Percentiles rank a stretch among this genome's conserved stretches.
Evolutionary conservation across 2,329 filamentous ascomycete genomes (phyloP).

Genomic region (Sporothrix humicola): DNA sequence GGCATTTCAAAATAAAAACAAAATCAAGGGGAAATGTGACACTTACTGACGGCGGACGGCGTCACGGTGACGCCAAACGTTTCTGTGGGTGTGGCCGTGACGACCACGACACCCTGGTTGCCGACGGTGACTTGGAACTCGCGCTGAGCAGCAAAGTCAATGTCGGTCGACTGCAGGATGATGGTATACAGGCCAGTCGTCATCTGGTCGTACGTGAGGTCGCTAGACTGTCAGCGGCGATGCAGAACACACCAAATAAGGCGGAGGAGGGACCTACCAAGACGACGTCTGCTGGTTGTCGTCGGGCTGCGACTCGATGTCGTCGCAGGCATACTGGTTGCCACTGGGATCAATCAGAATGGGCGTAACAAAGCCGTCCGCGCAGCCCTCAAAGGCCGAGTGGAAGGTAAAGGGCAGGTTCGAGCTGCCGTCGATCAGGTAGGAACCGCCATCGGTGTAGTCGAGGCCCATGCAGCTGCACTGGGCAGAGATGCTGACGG

Average conservation of each 20-base stretch:
- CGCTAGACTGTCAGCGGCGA: not conserved
- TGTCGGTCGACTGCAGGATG: constrained; percentile 40
- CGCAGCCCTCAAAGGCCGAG: constrained; percentile 39
- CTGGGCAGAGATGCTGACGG: constrained; percentile 4
- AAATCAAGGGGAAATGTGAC: not conserved
- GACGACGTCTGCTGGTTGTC: constrained; percentile 31
- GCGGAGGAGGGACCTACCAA: too few species aligned
- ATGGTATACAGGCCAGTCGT: constrained; percentile 37
- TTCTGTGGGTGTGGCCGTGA: constrained; percentile 38
- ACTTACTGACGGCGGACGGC: constrained; percentile 33
- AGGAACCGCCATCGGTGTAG: constrained; percentile 41
- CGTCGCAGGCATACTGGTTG: constrained; percentile 37
- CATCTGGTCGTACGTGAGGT: constrained; percentile 30
- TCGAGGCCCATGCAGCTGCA: constrained; percentile 40
- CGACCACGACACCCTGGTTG: constrained; percentile 35
- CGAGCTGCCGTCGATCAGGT: constrained; percentile 39
- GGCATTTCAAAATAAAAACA: not conserved
- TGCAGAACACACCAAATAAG: not conserved
- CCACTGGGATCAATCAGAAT: constrained; percentile 38
- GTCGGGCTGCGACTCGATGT: constrained; percentile 35
- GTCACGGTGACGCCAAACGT: constrained; percentile 38
- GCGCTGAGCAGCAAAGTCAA: constrained; percentile 39
- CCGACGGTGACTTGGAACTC: constrained; percentile 38
- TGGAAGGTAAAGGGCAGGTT: constrained; percentile 38
- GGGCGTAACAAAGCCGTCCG: constrained; percentile 37